Percentiles rank a stretch among this genome's conserved stretches.
phyloP scores from a whole-genome alignment of 768 basidiomycete species.

The Strobilomyces confusus region DNA sequence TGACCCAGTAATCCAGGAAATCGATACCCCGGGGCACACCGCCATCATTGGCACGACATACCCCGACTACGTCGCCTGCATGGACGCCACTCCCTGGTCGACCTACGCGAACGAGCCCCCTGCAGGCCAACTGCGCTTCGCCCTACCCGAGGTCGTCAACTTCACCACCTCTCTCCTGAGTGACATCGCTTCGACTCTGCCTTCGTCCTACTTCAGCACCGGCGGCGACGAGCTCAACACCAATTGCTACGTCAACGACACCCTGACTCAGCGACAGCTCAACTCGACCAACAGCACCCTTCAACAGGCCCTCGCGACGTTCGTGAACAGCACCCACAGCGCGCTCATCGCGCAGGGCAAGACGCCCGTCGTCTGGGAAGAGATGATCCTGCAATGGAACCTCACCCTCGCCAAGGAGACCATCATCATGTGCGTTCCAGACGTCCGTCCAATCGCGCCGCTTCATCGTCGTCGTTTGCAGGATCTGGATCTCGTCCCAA shows the following conservation, averaged over 20 bases:
- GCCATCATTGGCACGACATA: slow-evolving; percentile 57
- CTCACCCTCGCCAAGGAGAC: slow-evolving; percentile 40
- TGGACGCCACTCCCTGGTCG: slow-evolving; percentile 51
- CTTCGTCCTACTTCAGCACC: slow-evolving; percentile 64
- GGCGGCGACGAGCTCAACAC: slow-evolving; percentile 82
- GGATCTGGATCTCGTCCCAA: slow-evolving; percentile 45
- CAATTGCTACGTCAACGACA: slow-evolving; percentile 62
- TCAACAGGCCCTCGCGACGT: slow-evolving; percentile 58
- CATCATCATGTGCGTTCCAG: slow-evolving; percentile 33
- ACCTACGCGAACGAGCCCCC: slow-evolving; percentile 72
- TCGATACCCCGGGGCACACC: slow-evolving; percentile 85
- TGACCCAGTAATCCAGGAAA: slow-evolving; percentile 45
- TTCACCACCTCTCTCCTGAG: slow-evolving; percentile 56
- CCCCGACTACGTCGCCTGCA: slow-evolving; percentile 74
- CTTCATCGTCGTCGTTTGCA: not conserved
- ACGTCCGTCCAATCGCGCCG: not conserved
- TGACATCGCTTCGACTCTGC: slow-evolving; percentile 48
- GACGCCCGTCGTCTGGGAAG: slow-evolving; percentile 81
- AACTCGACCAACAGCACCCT: slow-evolving; percentile 49
- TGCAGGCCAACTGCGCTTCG: slow-evolving; percentile 77
- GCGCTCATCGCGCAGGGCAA: slow-evolving; percentile 56
- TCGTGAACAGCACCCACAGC: slow-evolving; percentile 56
- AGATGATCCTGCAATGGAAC: slow-evolving; percentile 43
- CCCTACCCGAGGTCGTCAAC: slow-evolving; percentile 51
- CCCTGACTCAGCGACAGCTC: slow-evolving; percentile 53